Evolutionary conservation across 2,329 filamentous ascomycete genomes (phyloP).

Genomic region (Colletotrichum sp.): DNA sequence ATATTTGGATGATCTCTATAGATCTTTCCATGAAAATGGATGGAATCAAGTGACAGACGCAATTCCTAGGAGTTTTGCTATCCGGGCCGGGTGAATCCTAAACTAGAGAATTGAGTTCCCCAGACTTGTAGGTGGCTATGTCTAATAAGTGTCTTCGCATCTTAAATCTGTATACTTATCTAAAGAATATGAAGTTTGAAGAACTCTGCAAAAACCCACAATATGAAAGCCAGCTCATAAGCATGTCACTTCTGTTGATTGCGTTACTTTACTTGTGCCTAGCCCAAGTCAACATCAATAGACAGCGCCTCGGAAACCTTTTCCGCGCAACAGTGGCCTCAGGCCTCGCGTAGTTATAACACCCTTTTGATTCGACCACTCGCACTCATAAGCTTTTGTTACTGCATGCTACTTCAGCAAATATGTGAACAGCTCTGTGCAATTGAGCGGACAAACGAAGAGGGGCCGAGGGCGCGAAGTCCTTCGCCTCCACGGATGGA

Average conservation of each 20-base stretch:
- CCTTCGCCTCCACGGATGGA: not conserved
- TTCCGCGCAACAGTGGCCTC: no score
- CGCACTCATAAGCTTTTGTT: not conserved
- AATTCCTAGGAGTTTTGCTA: not conserved
- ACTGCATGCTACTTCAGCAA: no score
- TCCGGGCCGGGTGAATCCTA: rapidly evolving
- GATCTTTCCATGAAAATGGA: not conserved
- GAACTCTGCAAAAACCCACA: no score
- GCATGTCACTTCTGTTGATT: not conserved
- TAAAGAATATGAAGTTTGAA: no score
- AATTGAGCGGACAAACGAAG: not conserved
- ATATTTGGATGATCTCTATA: not conserved
- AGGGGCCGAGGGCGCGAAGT: not conserved
- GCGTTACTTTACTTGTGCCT: no score
- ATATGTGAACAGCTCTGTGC: not conserved
- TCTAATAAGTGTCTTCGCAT: not conserved
- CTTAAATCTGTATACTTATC: no score
- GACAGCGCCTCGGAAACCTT: no score
- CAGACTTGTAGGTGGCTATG: not conserved
- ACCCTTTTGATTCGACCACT: not conserved
- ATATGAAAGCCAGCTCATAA: no score
- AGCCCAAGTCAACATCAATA: not conserved
- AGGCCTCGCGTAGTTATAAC: no score
- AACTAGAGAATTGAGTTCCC: not conserved
- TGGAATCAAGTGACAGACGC: not conserved